Base-by-base conservation (phyloP, 2,329 filamentous ascomycete genomes). In the Cytospora paraplurivora region DNA sequence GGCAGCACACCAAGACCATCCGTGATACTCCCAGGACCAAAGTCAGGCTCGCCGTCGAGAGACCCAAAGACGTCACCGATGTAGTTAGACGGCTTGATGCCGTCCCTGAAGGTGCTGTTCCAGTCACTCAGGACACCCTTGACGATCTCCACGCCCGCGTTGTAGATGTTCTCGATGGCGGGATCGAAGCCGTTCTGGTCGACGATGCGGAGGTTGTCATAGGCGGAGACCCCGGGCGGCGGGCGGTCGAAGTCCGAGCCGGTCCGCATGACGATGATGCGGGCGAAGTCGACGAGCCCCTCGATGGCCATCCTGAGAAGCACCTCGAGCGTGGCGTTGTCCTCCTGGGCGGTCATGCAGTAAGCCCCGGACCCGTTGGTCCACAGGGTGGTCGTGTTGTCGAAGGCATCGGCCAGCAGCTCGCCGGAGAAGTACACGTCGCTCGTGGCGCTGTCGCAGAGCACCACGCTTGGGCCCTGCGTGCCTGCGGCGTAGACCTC, bases 311-410 rank as follows among this genome's bases (percentile, higher is more conserved):
- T 82, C 13, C 89, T 82, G 21, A 90, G 74, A 34, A 92, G 76
- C 6, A 84, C 88, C 69, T 89, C 87, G 1, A 91, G 81, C 0
- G 83, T 84, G 0, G 88, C 89, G 69, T 88, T 90, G 71, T 92
- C 89, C 73, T 92, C 89, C 72, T 91, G 88, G 0, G 88, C 88
- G 51, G 83, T 89, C 75, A 88, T 85, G 76, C 89, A 91, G 76
- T 91, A 91, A 7, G 80, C 73, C 0, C 86, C 88, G 0, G 82
- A 85, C 4, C 88, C 88, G 70, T 91, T 91, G 2, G 89, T 92
- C 76, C 87, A 84, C 0, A 89, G 69, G 0, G 68, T 75, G 4
- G 86, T 88, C 21, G 84, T 88, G 67, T 88, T 86, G 68, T 85
- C 86, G 71, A 92, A 91, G 0, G 85, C 83, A 53, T 85, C 80